Base-by-base conservation (phyloP, 768 basidiomycete species). In the Trametes villosa region DNA sequence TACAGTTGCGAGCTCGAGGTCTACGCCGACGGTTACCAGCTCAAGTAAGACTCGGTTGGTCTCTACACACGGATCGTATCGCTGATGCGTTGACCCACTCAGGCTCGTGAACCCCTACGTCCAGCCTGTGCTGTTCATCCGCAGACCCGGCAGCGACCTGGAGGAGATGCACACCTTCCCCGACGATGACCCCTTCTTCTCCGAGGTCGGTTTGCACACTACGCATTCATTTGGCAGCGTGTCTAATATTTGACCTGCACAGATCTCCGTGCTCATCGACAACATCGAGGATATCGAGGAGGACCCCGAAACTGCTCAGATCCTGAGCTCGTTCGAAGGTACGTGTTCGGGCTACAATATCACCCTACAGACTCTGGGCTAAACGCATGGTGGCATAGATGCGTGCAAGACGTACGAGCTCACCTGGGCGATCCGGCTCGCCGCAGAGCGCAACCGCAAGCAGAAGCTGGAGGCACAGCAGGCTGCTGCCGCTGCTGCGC, bases 1-100 rank as follows among this genome's bases (percentile, higher is more conserved):
- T 98, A 98, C 76, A 92, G 92, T 69, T 97, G 94, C 72, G 95
- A 96, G 78, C 80, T 98, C 41, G 95, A 96, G 72, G 87, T 96
- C 41, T 93, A 89, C 75, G 93, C 93, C 42, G 96, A 98, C 72
- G 96, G 96, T 9, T 97, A 94, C 77, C 86, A 79, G 67, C 80
- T 93, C 63, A 93, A 91, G 91, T 91, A 65, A 58, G 81, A 70
- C 24, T 27, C 24, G 3, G 24, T 11, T 1, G 44, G 2, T 9
- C 44, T 12, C 5, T 22, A 9, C 13, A 9, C 8, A 15, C 13
- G 22, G 22, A 12, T 26, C 13, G 33, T 13, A 36, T 59, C 66
- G 40, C n/a, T 52, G 34, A 46, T 31, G 17, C n/a, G 3, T 46
- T n/a, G n/a, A n/a, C n/a, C n/a, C n/a, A 17, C 24, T 17, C 57